Percentiles rank a stretch among this genome's conserved stretches.
Evolutionary conservation across 495 filamentous ascomycete species (phyloP).

Genomic region (Hypoxylon trugodes): DNA sequence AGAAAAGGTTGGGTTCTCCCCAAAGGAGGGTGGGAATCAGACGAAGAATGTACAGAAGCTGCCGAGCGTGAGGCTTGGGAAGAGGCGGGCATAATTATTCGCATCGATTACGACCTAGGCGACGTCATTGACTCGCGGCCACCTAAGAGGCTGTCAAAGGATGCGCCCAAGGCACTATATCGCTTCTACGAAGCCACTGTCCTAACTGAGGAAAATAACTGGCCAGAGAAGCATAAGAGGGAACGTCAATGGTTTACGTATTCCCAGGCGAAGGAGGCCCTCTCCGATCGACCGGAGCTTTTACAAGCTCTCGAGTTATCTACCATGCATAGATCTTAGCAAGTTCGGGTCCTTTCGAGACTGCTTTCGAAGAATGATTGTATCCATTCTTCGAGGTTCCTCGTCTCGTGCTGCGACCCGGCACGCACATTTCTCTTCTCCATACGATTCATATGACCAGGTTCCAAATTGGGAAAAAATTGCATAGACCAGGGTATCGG

Average conservation of each 20-base stretch:
- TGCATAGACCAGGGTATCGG: constrained; percentile 45
- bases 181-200: constrained; percentile 90
- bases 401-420: constrained; percentile 14
- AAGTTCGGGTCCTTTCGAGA: constrained; percentile 4
- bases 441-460: constrained; percentile 30
- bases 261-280: constrained; percentile 75
- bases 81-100: constrained; percentile 90
- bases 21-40: constrained; percentile 96
- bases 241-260: constrained; percentile 89
- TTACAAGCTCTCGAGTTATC: constrained; percentile 85
- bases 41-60: constrained; percentile 73
- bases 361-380: not conserved
- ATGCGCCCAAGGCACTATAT: constrained; percentile 79
- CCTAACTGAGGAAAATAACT: constrained; percentile 79
- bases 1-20: constrained; percentile 93
- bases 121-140: constrained; percentile 80
- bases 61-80: constrained; percentile 91
- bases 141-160: constrained; percentile 64
- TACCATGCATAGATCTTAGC: constrained; percentile 63
- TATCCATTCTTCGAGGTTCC: constrained; percentile 1
- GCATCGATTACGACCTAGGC: constrained; percentile 82
- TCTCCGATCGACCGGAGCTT: constrained; percentile 84
- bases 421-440: constrained; percentile 23
- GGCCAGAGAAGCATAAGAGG: constrained; percentile 95
- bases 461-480: constrained; percentile 26